A percentile compares a stretch with the other conserved stretches of the same genome.
Conservation (phyloP, 73 alveolate species). For the Paramecium sonneborni region DNA sequence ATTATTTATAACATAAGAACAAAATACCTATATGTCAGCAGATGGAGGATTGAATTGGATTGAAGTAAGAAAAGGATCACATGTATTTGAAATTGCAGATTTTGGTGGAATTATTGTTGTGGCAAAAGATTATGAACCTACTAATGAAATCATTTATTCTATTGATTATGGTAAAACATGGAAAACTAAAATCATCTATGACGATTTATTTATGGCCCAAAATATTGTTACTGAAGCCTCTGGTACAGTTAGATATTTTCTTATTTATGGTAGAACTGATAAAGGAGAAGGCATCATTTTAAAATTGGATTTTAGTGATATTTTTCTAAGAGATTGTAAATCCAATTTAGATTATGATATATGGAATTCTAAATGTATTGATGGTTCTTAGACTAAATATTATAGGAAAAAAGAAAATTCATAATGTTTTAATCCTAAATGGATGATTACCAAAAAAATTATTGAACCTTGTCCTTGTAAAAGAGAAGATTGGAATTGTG, state of each 20-base stretch:
- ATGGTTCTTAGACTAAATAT: background rate
- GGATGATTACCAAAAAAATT: background rate
- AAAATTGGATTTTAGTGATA: background rate
- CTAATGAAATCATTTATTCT: background rate
- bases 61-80: background rate
- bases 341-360: background rate
- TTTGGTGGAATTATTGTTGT: background rate
- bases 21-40: background rate
- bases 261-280: background rate
- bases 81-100: background rate
- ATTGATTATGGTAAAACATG: background rate
- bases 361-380: background rate
- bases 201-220: background rate
- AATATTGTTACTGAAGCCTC: background rate
- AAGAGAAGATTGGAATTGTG: background rate
- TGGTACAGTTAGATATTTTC: background rate
- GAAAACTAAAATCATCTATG: background rate
- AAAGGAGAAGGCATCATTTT: background rate
- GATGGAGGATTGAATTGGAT: background rate
- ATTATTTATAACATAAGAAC: background rate
- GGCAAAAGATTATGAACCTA: background rate
- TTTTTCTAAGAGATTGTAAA: background rate
- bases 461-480: background rate
- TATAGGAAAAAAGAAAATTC: background rate
- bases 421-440: background rate